Percentiles rank a stretch among this genome's conserved stretches.
Conservation (phyloP, 2,329 filamentous ascomycete genomes). For the Juglanconis juglandina region DNA sequence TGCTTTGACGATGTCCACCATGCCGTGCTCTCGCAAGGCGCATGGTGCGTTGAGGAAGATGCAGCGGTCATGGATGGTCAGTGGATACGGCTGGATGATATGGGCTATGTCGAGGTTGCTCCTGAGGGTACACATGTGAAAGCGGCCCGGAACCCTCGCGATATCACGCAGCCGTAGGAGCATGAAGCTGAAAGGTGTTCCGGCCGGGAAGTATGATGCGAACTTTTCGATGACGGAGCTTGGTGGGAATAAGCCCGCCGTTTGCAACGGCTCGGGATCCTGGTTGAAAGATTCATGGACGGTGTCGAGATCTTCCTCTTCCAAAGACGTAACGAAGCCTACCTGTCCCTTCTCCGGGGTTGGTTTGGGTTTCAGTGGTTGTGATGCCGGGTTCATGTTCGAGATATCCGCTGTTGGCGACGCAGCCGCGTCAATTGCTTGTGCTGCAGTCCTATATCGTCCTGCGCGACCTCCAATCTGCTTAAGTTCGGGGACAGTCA, state of each 20-base stretch:
- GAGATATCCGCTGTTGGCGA: background rate
- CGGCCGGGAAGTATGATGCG: slow-evolving; percentile 73
- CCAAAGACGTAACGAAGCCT: slow-evolving; percentile 77
- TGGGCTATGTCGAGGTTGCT: slow-evolving; percentile 68
- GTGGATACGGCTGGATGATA: slow-evolving; percentile 65
- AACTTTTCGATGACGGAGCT: slow-evolving; percentile 70
- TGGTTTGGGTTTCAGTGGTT: slow-evolving; percentile 2
- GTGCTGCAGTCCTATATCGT: slow-evolving; percentile 70
- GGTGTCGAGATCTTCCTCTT: slow-evolving; percentile 61
- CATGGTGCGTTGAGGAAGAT: slow-evolving; percentile 72
- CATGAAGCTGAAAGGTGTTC: slow-evolving; percentile 80
- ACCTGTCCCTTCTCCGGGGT: slow-evolving; percentile 29
- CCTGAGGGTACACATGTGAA: slow-evolving; percentile 65
- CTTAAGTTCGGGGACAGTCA: slow-evolving; percentile 78
- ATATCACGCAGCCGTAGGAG: slow-evolving; percentile 72
- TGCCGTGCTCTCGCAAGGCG: slow-evolving; percentile 46
- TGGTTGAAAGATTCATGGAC: slow-evolving; percentile 60
- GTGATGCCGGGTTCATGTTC: background rate
- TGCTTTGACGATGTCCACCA: slow-evolving; percentile 52
- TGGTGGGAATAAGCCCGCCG: slow-evolving; percentile 74
- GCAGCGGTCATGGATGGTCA: slow-evolving; percentile 72
- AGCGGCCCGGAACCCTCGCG: slow-evolving; percentile 59
- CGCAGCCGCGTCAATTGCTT: slow-evolving; percentile 36
- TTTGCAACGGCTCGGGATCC: slow-evolving; percentile 63
- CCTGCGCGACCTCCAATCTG: slow-evolving; percentile 94